Conservation (phyloP, 2,329 filamentous ascomycete genomes). For the Cercospora berteroae region DNA sequence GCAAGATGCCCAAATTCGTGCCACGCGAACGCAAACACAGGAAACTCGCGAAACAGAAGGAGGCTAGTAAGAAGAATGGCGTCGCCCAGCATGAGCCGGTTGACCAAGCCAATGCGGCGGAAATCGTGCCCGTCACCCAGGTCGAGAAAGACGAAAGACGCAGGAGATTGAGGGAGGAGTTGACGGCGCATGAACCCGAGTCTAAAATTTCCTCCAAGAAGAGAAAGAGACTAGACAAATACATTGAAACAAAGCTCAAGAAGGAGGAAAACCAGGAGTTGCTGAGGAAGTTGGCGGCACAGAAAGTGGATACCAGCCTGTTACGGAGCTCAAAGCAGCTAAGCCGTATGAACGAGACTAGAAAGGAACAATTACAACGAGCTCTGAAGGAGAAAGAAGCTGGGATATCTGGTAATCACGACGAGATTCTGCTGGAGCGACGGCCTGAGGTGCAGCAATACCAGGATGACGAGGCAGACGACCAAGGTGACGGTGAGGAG, state of each 20-base stretch:
- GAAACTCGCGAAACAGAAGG: constrained; percentile 61
- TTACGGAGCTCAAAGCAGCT: constrained; percentile 76
- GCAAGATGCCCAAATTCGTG: constrained; percentile 44
- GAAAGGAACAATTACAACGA: constrained; percentile 64
- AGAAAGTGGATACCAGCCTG: constrained; percentile 77
- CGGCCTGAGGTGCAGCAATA: constrained; percentile 26
- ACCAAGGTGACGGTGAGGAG: constrained; percentile 13
- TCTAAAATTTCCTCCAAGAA: constrained; percentile 62
- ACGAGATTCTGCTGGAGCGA: constrained; percentile 55
- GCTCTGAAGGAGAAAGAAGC: constrained; percentile 64
- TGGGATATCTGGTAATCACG: constrained; percentile 54
- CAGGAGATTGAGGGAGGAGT: constrained; percentile 52
- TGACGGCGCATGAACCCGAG: constrained; percentile 54
- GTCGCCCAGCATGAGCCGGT: constrained; percentile 44
- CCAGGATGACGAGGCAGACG: constrained; percentile 22
- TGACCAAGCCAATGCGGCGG: constrained; percentile 55
- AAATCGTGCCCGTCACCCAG: constrained; percentile 50
- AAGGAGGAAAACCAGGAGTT: constrained; percentile 89
- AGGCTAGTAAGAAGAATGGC: neutral
- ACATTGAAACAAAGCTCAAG: constrained; percentile 83
- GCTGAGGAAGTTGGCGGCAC: constrained; percentile 75
- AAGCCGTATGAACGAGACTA: constrained; percentile 69
- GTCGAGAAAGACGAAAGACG: constrained; percentile 55
- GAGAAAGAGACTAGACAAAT: constrained; percentile 66
- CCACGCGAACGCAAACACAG: constrained; percentile 61